Evolutionary conservation across 345 rosid species (phyloP).

Genomic region (Eucalyptus tenuipes): DNA sequence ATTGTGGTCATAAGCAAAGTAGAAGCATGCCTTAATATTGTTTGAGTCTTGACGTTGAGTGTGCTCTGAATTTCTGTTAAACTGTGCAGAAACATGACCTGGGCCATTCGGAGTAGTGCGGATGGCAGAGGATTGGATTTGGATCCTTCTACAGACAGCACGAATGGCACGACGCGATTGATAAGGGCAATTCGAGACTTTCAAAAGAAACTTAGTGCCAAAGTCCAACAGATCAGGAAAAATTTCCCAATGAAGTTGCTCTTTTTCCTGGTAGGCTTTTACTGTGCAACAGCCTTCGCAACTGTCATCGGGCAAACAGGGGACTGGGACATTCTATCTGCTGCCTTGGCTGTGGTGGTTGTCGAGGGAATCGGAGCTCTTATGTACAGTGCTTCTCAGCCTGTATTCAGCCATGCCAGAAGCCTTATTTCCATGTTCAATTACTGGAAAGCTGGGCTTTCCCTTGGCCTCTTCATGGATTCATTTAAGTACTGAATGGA

Average conservation of each 20-base stretch:
- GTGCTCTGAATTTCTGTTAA: background rate
- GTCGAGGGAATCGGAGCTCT: constrained; percentile 94
- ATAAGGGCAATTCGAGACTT: constrained; percentile 45
- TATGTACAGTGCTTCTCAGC: constrained; percentile 60
- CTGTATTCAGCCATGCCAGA: constrained; percentile 29
- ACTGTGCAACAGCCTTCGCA: constrained; percentile 77
- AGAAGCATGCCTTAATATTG: background rate
- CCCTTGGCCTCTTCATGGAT: constrained; percentile 89
- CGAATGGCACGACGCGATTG: constrained; percentile 42
- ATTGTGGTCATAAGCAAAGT: background rate
- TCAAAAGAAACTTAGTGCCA: constrained; percentile 35
- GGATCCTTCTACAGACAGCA: constrained; percentile 25
- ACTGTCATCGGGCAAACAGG: constrained; percentile 96
- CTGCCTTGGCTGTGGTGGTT: constrained; percentile 61
- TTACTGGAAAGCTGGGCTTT: constrained; percentile 87
- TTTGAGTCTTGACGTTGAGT: background rate
- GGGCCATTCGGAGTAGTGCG: constrained; percentile 40
- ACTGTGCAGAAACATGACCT: constrained; percentile 34
- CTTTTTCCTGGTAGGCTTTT: constrained; percentile 83
- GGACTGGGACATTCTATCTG: constrained; percentile 96
- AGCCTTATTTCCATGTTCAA: constrained; percentile 59
- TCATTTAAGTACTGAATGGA: constrained; percentile 68
- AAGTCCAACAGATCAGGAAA: constrained; percentile 46
- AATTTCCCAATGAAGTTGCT: constrained; percentile 61
- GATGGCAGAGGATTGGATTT: constrained; percentile 47